These are phyloP conservation scores for Alternaria triticimaculans DNA, from an alignment of 2,329 filamentous ascomycete genomes.

Conservation along the genomic window DNA sequence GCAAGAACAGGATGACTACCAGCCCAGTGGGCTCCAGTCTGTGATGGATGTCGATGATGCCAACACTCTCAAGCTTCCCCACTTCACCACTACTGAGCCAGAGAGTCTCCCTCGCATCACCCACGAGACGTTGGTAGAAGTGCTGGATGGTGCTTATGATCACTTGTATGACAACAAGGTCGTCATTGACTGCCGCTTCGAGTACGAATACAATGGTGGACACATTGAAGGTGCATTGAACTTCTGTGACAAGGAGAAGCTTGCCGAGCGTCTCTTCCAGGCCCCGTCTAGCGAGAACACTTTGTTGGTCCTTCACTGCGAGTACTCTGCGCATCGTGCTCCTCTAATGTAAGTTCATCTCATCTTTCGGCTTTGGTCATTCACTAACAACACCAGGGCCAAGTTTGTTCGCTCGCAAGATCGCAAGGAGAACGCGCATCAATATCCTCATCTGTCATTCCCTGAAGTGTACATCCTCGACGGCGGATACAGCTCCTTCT, in stretches of 20 bases:
- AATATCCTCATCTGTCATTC: constrained; percentile 89
- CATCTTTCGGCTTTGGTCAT: not conserved
- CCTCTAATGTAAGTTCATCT: constrained; percentile 74
- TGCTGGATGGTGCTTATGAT: constrained; percentile 84
- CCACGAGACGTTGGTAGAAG: constrained; percentile 79
- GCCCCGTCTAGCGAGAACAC: constrained; percentile 70
- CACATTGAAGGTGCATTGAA: constrained; percentile 95
- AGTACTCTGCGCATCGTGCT: constrained; percentile 95
- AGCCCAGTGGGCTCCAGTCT: constrained; percentile 68
- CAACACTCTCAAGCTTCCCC: constrained; percentile 77
- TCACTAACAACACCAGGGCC: constrained; percentile 59
- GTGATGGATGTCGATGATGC: constrained; percentile 85
- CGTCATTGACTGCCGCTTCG: constrained; percentile 95
- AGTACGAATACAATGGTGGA: constrained; percentile 97
- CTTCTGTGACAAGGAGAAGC: constrained; percentile 92
- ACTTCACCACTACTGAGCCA: constrained; percentile 81
- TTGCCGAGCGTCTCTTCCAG: constrained; percentile 79
- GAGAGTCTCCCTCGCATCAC: constrained; percentile 90
- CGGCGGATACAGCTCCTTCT: constrained; percentile 95
- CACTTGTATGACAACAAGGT: constrained; percentile 79
- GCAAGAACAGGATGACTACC: constrained; percentile 69
- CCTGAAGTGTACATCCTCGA: constrained; percentile 97
- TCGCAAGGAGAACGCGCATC: constrained; percentile 81
- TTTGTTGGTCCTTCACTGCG: constrained; percentile 92
- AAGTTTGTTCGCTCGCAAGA: constrained; percentile 91